phyloP scores from a whole-genome alignment of 208 protist genomes.

The Leishmania amazonensis region DNA sequence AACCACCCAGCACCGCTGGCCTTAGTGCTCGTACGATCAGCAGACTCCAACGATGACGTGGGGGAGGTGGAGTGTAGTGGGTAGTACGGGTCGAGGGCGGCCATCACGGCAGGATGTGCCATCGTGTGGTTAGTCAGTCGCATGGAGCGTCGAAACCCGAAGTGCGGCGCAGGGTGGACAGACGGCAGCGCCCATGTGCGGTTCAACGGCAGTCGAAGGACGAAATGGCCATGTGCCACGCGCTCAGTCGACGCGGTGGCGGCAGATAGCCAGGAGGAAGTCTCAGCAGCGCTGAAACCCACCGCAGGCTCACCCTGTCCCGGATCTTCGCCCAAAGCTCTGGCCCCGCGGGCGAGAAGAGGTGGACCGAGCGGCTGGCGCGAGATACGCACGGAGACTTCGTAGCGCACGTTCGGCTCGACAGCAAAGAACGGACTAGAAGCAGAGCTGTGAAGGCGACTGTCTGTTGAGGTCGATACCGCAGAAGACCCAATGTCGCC shows the following conservation, averaged over 20 bases:
- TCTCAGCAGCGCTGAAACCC: not conserved
- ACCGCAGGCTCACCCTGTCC: not conserved
- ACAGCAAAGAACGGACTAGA: slow-evolving; percentile 59
- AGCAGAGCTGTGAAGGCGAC: slow-evolving; percentile 15
- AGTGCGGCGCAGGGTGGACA: slow-evolving; percentile 45
- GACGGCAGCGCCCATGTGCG: slow-evolving; percentile 46
- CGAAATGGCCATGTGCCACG: slow-evolving; percentile 36
- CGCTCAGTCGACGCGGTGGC: slow-evolving; percentile 1
- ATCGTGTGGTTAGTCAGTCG: slow-evolving; percentile 41
- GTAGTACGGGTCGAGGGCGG: slow-evolving; percentile 38
- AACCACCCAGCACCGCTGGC: slow-evolving; percentile 7
- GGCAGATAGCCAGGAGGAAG: not conserved
- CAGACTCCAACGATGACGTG: not conserved
- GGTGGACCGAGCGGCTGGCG: slow-evolving; percentile 17
- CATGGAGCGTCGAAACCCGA: slow-evolving; percentile 62
- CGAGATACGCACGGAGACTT: slow-evolving; percentile 36
- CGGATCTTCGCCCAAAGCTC: not conserved
- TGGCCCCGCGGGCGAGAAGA: not conserved
- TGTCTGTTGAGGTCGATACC: not conserved
- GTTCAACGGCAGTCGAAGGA: slow-evolving; percentile 63
- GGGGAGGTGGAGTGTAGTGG: not conserved
- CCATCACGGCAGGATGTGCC: slow-evolving; percentile 33
- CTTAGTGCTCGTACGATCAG: not conserved
- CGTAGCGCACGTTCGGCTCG: slow-evolving; percentile 55
- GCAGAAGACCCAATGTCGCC: not conserved